Conservation (phyloP, 2,329 filamentous ascomycete species). For the Fusarium neocosmosporiellum region DNA sequence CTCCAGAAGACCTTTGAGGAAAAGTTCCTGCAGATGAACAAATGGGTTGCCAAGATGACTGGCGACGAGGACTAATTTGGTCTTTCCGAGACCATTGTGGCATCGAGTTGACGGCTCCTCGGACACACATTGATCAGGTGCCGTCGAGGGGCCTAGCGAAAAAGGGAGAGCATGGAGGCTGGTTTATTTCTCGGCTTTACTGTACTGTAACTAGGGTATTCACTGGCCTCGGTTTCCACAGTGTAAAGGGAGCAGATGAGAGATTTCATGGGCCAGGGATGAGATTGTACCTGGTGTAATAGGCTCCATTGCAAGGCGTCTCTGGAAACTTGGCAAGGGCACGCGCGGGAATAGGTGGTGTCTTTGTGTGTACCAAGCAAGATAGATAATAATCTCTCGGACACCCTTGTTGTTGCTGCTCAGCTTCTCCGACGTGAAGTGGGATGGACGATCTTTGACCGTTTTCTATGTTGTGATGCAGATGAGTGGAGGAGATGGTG, state of each 20-base stretch:
- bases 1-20: conserved; percentile 70
- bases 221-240: background rate
- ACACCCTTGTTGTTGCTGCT: background rate
- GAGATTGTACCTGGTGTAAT: conserved; percentile 8
- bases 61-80: conserved; percentile 49
- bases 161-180: background rate
- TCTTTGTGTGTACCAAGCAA: background rate
- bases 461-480: background rate
- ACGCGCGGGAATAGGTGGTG: background rate
- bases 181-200: conserved; percentile 3
- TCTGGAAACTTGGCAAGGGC: conserved; percentile 10
- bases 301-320: conserved; percentile 11
- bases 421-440: background rate
- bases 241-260: conserved; percentile 3
- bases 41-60: conserved; percentile 68
- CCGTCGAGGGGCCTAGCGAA: background rate
- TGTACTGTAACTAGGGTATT: conserved; percentile 12
- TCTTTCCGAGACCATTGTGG: background rate
- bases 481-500: background rate
- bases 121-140: background rate
- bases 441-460: background rate
- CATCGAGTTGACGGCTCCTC: background rate
- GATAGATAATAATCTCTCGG: conserved; percentile 1
- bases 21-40: conserved; percentile 69
- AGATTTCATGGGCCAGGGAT: background rate